These are phyloP conservation scores for Cucumis melo DNA, from an alignment of 306 rosid genomes.

Conservation along the genomic window DNA sequence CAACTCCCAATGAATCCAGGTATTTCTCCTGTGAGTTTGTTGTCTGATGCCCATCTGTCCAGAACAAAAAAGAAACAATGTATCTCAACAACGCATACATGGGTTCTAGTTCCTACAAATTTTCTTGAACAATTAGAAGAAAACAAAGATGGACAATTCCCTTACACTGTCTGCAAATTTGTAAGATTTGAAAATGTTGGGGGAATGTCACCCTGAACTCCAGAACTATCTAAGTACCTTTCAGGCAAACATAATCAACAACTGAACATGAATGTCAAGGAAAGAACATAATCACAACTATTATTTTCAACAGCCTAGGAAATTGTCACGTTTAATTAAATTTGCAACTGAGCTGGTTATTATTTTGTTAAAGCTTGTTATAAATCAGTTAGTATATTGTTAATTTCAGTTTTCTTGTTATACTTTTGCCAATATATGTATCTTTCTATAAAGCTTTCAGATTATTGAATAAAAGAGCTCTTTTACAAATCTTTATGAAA, in stretches of 20 bases:
- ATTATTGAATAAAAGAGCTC: too few species aligned
- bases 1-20: slow-evolving; percentile 70
- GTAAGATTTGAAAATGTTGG: slow-evolving; percentile 41
- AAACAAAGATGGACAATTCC: neutral
- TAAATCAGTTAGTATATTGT: too few species aligned
- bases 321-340: too few species aligned
- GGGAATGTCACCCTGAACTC: slow-evolving; percentile 68
- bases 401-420: too few species aligned
- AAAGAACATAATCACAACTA: too few species aligned
- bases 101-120: neutral
- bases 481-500: too few species aligned
- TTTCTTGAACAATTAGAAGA: neutral
- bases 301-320: too few species aligned
- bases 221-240: slow-evolving; percentile 64
- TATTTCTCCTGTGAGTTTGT: slow-evolving; percentile 41
- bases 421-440: too few species aligned
- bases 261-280: neutral
- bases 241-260: slow-evolving; percentile 11
- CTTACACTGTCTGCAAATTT: slow-evolving; percentile 36
- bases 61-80: neutral
- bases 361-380: too few species aligned
- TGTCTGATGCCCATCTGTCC: slow-evolving; percentile 63
- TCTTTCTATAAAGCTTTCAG: too few species aligned
- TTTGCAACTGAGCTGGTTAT: too few species aligned
- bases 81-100: too few species aligned